Evolutionary conservation across 495 filamentous ascomycete genomes (phyloP), one percentile per base, ranked within the genome.

Genomic region (Eremomyces bilateralis): DNA sequence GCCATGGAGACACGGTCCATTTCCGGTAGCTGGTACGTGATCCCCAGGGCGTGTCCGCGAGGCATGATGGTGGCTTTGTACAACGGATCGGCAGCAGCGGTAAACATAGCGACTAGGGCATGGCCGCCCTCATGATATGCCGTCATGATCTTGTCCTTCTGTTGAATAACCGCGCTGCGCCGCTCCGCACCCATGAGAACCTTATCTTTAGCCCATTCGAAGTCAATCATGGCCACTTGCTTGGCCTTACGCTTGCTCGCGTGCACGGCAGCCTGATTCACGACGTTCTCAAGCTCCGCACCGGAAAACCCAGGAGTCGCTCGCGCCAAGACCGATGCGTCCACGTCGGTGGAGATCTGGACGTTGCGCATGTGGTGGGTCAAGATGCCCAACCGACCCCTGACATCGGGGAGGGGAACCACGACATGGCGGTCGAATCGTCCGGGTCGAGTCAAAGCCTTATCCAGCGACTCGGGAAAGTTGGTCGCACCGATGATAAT

Each of bases 31-130:
- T 69, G 73, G 38, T 73, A 71, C 0, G 90, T 97, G 33, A 92
- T 62, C 41, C 88, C 88, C 6, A 94, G 64, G 5, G 77, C 63
- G 46, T 72, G 69, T 8, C 88, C 88, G 37, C 90, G 73, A 24
- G 88, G 83, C 48, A 97, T 78, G 40, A 97, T 82, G 3, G 88
- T 97, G 37, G 90, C 82, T 57, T 97, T 97, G 65, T 97, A 92
- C 4, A 97, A 58, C 3, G 76, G 79, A 22, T 62, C 69, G 13
- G 72, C 63, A 3, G 65, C 69, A 22, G 68, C 63, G 8, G 80
- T 81, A 40, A 80, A 80, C 50, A 91, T 69, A 17, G 69, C 73
- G 44, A 94, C 80, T 4, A 97, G 66, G 2, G 90, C 82, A 54
- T 97, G 88, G 1, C 88, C 88, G 38, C 83, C 88, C 54, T 97